phyloP scores from a whole-genome alignment of 2,329 filamentous ascomycete genomes.

The Emydomyces testavorans region DNA sequence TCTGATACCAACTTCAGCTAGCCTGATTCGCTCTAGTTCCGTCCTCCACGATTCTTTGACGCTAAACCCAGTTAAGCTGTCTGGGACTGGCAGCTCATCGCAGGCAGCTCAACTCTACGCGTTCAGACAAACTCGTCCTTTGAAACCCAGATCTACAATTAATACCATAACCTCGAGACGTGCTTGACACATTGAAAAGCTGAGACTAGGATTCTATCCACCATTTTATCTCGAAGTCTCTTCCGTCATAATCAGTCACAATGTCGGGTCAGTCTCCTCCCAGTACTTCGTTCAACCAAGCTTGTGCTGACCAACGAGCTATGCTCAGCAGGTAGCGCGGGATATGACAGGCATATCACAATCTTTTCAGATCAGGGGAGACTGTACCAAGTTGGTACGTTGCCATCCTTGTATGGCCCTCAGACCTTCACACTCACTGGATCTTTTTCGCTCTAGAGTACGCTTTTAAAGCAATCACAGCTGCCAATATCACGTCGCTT shows the following conservation, averaged over 20 bases:
- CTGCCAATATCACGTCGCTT: conserved; percentile 96
- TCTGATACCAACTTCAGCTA: background rate
- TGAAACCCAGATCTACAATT: background rate
- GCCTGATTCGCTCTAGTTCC: background rate
- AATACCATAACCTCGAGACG: background rate
- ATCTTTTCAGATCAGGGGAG: conserved; percentile 99
- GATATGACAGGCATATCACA: conserved; percentile 97
- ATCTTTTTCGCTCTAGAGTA: conserved; percentile 57
- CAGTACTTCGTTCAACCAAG: background rate
- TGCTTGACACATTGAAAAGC: background rate
- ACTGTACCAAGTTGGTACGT: conserved; percentile 97
- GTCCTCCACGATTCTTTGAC: background rate
- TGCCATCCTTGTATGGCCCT: background rate
- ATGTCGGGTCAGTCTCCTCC: conserved; percentile 35
- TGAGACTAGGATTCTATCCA: conserved; percentile 3
- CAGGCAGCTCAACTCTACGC: conserved; percentile 10
- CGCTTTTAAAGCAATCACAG: conserved; percentile 99
- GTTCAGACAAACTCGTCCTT: conserved; percentile 2
- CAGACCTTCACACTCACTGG: conserved; percentile 20
- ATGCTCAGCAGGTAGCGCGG: conserved; percentile 55
- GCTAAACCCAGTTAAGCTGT: conserved; percentile 13
- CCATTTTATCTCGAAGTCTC: conserved; percentile 7
- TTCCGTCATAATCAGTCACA: conserved; percentile 19
- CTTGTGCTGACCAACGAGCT: conserved; percentile 19
- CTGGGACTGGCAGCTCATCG: background rate